Evolutionary conservation across 768 basidiomycete genomes (phyloP).

Genomic region (Sporobolomyces phaffii): DNA sequence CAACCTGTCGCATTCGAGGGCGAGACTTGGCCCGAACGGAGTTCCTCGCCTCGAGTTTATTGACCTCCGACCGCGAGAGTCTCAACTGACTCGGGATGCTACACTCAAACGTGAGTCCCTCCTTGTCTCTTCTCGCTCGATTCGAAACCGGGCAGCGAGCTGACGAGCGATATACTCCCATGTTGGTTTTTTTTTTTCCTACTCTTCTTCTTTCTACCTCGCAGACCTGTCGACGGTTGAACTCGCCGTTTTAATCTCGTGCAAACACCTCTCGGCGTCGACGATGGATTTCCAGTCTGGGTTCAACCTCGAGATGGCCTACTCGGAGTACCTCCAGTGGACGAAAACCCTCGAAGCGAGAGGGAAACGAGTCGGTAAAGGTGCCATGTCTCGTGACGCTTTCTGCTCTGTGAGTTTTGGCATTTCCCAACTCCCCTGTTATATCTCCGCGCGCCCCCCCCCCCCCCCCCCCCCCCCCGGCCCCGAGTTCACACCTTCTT

Average conservation of each 20-base stretch:
- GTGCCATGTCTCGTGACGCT: slow-evolving; percentile 10
- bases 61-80: slow-evolving; percentile 15
- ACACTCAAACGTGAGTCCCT: slow-evolving; percentile 10
- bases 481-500: not conserved
- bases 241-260: slow-evolving; percentile 65
- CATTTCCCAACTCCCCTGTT: not conserved
- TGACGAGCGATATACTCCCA: too few species aligned
- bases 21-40: not conserved
- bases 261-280: slow-evolving; percentile 58
- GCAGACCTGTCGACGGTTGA: slow-evolving; percentile 68
- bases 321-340: slow-evolving; percentile 52
- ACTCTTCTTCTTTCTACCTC: not conserved
- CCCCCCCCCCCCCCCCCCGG: too few species aligned
- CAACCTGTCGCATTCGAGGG: not conserved
- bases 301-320: slow-evolving; percentile 88
- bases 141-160: not conserved
- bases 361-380: not conserved
- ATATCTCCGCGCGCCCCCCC: too few species aligned
- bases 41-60: slow-evolving; percentile 6
- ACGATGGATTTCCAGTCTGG: slow-evolving; percentile 64
- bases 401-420: slow-evolving; percentile 3
- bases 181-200: too few species aligned
- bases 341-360: slow-evolving; percentile 20
- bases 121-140: not conserved
- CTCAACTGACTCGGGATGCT: slow-evolving; percentile 2